Percentiles rank a stretch among this genome's conserved stretches.
Evolutionary conservation across 495 filamentous ascomycete species (phyloP).

Genomic region (Trichocladium antarcticum): DNA sequence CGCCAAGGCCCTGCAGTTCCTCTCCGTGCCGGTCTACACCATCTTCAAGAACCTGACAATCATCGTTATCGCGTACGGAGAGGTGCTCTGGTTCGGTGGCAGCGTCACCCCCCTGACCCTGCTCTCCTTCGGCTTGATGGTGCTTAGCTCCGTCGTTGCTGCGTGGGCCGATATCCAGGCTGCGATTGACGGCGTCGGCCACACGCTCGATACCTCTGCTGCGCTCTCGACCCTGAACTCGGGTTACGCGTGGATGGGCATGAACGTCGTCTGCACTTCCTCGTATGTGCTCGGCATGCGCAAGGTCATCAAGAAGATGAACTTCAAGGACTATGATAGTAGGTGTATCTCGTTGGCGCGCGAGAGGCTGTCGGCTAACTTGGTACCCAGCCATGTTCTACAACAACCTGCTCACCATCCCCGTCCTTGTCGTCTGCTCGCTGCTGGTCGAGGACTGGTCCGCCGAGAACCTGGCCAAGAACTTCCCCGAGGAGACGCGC

Average conservation of each 20-base stretch:
- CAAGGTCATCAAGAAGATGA: conserved; percentile 98
- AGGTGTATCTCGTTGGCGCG: conserved; percentile 31
- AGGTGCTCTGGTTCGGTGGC: conserved; percentile 98
- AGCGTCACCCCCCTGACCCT: conserved; percentile 79
- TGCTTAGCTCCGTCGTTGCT: conserved; percentile 85
- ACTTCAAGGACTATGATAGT: conserved; percentile 99
- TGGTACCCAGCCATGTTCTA: conserved; percentile 86
- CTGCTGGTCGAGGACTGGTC: conserved; percentile 89
- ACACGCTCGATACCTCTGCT: conserved; percentile 50
- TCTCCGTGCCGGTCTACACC: conserved; percentile 97
- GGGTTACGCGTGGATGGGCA: conserved; percentile 94
- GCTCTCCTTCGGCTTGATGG: conserved; percentile 96
- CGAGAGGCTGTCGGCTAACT: conserved; percentile 5
- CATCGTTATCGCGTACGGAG: conserved; percentile 96
- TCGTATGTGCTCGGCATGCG: conserved; percentile 87
- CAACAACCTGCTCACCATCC: conserved; percentile 97
- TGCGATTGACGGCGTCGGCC: conserved; percentile 54
- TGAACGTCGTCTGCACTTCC: conserved; percentile 94
- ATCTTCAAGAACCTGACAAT: conserved; percentile 99
- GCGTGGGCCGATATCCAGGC: conserved; percentile 97
- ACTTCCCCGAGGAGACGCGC: conserved; percentile 72
- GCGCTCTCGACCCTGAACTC: conserved; percentile 85
- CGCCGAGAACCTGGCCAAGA: conserved; percentile 63
- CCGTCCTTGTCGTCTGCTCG: conserved; percentile 74
- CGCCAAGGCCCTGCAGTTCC: conserved; percentile 90